Evolutionary conservation across 306 rosid species (phyloP), one percentile per base, ranked within the genome.

Genomic region (Comarum palustre): DNA sequence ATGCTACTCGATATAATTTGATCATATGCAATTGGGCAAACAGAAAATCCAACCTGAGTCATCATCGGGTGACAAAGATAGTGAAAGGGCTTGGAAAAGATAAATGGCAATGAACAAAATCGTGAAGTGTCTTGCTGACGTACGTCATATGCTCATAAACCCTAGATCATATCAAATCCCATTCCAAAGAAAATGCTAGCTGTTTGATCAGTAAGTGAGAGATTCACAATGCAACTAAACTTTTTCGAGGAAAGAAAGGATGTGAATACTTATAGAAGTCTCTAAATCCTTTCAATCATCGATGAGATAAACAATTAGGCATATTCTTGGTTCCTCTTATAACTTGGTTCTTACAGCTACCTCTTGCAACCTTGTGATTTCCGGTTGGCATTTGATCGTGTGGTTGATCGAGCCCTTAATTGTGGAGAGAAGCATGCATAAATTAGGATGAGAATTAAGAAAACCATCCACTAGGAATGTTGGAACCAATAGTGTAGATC

Each of bases 181-280:
- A 17, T 32, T 42, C 36, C n/a, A 61, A 61, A 61, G 43, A 61
- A 16, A 17, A 31, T 17, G 43, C 66, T 59, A 17, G 22, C 41
- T 36, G 34, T 36, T 51, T 36, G 13, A 27, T 36, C 3, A 39
- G 39, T 66, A 5, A 27, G 25, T 9, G 72, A 55, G 66, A 39
- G 17, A 17, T 19, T 36, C 24, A 27, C 36, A 42, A 58, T 72
- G 62, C 8, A 31, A 48, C 72, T 74, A 85, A 87, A 61, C 1
- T 77, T 83, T 82, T 69, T 36, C 4, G 4, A 11, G 24, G 59
- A 48, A 75, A 1, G 1, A 22, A 25, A 9, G 73, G 57, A 50
- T 31, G 29, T 54, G 38, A 22, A 70, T 34, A 75, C 12, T 77
- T 86, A 85, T 83, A 88, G 43, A 8, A 25, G 15, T 27, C 12